phyloP scores from a whole-genome alignment of 2,329 filamentous ascomycete genomes.

The Escovopsis sp. region DNA sequence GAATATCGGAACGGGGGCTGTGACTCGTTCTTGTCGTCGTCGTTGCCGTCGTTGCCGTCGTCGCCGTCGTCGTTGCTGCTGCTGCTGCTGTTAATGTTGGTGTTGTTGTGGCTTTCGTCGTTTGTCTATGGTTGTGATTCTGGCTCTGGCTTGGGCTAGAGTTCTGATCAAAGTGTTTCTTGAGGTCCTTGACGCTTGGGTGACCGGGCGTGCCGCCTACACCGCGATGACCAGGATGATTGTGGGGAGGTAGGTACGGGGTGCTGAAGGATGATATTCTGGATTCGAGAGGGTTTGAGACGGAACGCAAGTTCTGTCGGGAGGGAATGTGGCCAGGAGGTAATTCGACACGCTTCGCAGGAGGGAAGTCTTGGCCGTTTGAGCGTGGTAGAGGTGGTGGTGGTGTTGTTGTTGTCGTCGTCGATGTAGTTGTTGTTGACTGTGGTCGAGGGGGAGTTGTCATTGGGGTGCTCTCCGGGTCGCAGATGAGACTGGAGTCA shows the following conservation, averaged over 20 bases:
- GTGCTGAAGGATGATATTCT: constrained; percentile 16
- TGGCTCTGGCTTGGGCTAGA: no score
- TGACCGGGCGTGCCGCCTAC: constrained; percentile 20
- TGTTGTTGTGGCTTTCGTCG: no score
- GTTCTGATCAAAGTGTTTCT: constrained; percentile 62
- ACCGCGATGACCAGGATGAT: no score
- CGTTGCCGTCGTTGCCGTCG: no score
- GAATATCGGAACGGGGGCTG: constrained; percentile 16
- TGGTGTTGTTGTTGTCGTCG: no score
- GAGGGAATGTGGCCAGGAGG: constrained; percentile 24
- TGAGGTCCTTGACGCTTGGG: constrained; percentile 66
- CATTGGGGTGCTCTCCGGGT: constrained; percentile 21
- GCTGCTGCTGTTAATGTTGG: no score
- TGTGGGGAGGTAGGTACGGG: constrained; percentile 12
- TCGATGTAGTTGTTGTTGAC: no score
- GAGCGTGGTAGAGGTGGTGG: constrained; percentile 30
- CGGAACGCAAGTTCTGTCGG: constrained; percentile 34
- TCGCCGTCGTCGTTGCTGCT: no score
- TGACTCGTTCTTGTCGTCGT: constrained; percentile 3
- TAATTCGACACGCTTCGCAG: constrained; percentile 30
- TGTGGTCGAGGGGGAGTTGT: constrained; percentile 23
- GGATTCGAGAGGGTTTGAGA: constrained; percentile 39
- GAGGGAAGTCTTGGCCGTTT: constrained; percentile 33
- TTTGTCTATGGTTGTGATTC: no score
- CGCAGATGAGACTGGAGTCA: constrained; percentile 20